Evolutionary conservation across 768 basidiomycete species (phyloP).

Genomic region (Trametes cingulata): DNA sequence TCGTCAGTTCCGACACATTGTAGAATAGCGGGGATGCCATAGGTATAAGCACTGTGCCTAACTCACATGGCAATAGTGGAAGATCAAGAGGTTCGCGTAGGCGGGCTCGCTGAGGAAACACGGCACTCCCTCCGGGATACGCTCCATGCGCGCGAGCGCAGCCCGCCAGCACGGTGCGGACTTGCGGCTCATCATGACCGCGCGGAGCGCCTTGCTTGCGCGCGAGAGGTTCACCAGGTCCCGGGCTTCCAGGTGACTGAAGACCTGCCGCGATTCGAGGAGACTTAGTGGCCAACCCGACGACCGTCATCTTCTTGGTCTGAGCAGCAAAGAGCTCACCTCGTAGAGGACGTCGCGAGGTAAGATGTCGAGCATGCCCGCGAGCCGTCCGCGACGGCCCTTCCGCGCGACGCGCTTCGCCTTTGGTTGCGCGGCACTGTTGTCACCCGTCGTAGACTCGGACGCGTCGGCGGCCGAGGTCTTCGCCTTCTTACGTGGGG

Average conservation of each 20-base stretch:
- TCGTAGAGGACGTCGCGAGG: too few relatives aligned
- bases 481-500: background rate
- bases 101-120: too few relatives aligned
- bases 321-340: too few relatives aligned
- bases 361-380: constrained; percentile 12
- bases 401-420: background rate
- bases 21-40: too few relatives aligned
- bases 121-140: background rate
- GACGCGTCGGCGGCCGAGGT: background rate
- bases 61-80: too few relatives aligned
- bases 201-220: constrained; percentile 3
- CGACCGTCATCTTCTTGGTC: too few relatives aligned
- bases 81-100: too few relatives aligned
- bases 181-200: constrained; percentile 6
- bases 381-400: constrained; percentile 2
- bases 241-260: too few relatives aligned
- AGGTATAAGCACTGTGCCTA: too few relatives aligned
- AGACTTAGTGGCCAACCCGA: too few relatives aligned
- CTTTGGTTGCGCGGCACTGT: background rate
- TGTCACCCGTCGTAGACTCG: background rate
- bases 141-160: background rate
- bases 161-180: background rate
- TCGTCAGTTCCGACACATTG: too few relatives aligned
- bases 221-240: constrained; percentile 10
- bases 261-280: too few relatives aligned